Base-by-base conservation (phyloP, 768 basidiomycete genomes). In the Chalciporus chontae region DNA sequence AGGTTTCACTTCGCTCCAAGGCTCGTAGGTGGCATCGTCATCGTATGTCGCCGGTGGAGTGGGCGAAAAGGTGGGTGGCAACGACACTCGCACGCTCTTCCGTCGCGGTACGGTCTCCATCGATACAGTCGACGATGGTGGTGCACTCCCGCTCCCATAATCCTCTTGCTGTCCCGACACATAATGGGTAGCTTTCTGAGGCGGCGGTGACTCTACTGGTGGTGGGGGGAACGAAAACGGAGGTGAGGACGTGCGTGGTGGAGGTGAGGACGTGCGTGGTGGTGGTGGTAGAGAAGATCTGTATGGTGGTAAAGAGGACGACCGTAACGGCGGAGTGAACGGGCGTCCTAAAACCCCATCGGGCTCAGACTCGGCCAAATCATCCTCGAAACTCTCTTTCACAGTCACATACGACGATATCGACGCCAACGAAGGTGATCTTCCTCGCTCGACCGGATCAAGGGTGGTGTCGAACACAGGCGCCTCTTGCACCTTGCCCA, bases 31-130 rank as follows among this genome's bases (percentile, higher is more conserved):
- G 21, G 27, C 54, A 1, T 70, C 74, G 7, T 80, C 77, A 48
- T 85, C 76, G 21, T 79, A 78, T 40, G 77, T 63, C 32, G 81
- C 83, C 34, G 85, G 85, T 8, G 88, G 86, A 1, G 87, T 77
- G 0, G 81, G 69, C 6, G 85, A 85, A 63, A 85, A 89, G 29
- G 85, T 87, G 9, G 90, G 90, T 39, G 83, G 77, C 32, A 90
- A 65, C 24, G 85, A 87, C 45, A 92, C 83, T 7, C 90, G 73
- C 29, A 92, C 90, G 59, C 87, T 89, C 69, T 91, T 91, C 31
- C 76, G 62, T 10, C 79, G 66, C 2, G 8, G 46, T 0, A 56
- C 44, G 8, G 51, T 54, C 36, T 53, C 59, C 0, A 56, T 57
- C 29, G 61, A 59, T 3, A 19, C 40, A 21, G 21, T 50, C 23